phyloP scores from a whole-genome alignment of 176 grass and related monocot species.

The Neostapfia colusana region DNA sequence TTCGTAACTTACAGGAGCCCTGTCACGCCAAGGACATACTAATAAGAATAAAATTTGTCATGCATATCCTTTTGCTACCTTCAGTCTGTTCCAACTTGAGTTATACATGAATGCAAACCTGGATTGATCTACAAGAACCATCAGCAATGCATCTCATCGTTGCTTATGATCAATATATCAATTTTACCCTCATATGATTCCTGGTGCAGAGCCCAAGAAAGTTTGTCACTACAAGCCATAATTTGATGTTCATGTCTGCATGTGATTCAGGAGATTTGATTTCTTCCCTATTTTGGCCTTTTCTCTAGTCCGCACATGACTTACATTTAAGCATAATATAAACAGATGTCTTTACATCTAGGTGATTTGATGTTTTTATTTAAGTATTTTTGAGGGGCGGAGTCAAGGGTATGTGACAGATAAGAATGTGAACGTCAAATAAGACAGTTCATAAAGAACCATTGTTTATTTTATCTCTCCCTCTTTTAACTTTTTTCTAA shows the following conservation, averaged over 20 bases:
- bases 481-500: too few species aligned
- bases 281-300: slow-evolving; percentile 27
- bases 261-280: slow-evolving; percentile 36
- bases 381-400: too few species aligned
- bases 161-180: slow-evolving; percentile 9
- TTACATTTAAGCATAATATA: too few species aligned
- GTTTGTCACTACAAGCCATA: slow-evolving; percentile 26
- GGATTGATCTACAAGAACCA: background rate
- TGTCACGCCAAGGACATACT: background rate
- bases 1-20: slow-evolving; percentile 18
- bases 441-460: slow-evolving; percentile 17
- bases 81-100: background rate
- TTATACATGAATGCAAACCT: background rate
- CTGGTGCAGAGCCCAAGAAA: slow-evolving; percentile 6
- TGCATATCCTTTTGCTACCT: background rate
- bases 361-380: slow-evolving; percentile 1
- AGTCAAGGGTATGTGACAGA: background rate
- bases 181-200: slow-evolving; percentile 26
- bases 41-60: slow-evolving; percentile 1
- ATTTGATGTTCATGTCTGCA: slow-evolving; percentile 17
- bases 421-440: slow-evolving; percentile 12
- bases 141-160: slow-evolving; percentile 20
- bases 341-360: background rate
- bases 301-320: slow-evolving; percentile 4
- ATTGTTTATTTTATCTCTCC: background rate